Evolutionary conservation across 495 filamentous ascomycete genomes (phyloP).

Genomic region (Chaetomium cochliodes): DNA sequence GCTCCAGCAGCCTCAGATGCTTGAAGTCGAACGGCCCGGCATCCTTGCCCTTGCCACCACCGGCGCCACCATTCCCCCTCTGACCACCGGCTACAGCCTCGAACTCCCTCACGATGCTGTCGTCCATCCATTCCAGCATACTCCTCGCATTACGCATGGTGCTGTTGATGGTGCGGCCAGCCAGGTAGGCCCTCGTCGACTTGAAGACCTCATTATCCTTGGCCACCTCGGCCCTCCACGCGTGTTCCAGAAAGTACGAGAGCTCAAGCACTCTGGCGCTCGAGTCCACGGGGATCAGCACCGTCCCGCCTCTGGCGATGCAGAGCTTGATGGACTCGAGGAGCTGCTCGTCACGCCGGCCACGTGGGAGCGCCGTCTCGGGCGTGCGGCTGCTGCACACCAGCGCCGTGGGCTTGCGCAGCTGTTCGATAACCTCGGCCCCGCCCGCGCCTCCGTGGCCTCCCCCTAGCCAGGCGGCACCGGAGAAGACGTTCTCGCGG

Average conservation of each 20-base stretch:
- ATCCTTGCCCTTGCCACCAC: constrained; percentile 42
- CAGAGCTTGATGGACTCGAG: constrained; percentile 76
- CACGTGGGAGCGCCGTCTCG: constrained; percentile 63
- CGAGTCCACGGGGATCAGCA: constrained; percentile 92
- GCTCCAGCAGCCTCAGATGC: constrained; percentile 76
- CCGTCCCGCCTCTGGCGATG: constrained; percentile 80
- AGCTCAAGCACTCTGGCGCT: constrained; percentile 92
- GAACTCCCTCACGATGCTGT: constrained; percentile 84
- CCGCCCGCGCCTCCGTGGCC: constrained; percentile 65
- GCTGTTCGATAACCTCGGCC: constrained; percentile 85
- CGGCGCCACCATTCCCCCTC: constrained; percentile 45
- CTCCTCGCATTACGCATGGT: constrained; percentile 87
- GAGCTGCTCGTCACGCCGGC: constrained; percentile 80
- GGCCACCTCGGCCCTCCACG: constrained; percentile 66
- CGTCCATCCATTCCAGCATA: constrained; percentile 99
- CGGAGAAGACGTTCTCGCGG: constrained; percentile 86
- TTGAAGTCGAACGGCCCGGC: constrained; percentile 87
- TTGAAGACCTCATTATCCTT: constrained; percentile 64
- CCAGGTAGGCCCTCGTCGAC: constrained; percentile 73
- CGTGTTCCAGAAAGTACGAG: constrained; percentile 85
- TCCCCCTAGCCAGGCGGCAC: constrained; percentile 88
- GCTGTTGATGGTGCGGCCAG: constrained; percentile 72
- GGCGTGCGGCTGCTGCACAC: constrained; percentile 86
- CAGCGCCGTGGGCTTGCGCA: constrained; percentile 88
- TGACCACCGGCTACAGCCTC: constrained; percentile 66